Percentiles rank a stretch among this genome's conserved stretches.
These are phyloP conservation scores for Anaeramoeba ignava DNA, from an alignment of 78 protist genomes.

Conservation along the genomic window DNA sequence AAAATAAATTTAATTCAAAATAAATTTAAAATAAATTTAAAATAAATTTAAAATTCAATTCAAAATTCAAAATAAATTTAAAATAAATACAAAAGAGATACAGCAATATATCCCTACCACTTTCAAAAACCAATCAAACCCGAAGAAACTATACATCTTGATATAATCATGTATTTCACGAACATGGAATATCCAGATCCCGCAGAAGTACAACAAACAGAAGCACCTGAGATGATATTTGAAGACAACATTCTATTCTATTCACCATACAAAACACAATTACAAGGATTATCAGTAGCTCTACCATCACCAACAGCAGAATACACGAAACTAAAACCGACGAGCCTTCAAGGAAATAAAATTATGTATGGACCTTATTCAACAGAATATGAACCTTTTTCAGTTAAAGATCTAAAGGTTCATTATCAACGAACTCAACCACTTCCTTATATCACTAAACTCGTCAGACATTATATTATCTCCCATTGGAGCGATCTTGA, in stretches of 20 bases:
- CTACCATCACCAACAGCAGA: conserved; percentile 33
- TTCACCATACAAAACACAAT: not conserved
- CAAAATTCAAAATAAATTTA: no score
- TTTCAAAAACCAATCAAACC: no score
- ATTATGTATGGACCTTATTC: conserved; percentile 65
- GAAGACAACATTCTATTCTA: conserved; percentile 2
- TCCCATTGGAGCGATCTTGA: conserved; percentile 35
- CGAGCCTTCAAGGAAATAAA: not conserved
- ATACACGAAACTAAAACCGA: conserved; percentile 18
- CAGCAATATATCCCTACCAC: no score
- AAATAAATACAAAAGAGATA: no score
- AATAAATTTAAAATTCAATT: no score
- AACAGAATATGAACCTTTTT: conserved; percentile 35
- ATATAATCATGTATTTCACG: no score
- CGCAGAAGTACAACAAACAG: not conserved
- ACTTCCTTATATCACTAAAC: conserved; percentile 7
- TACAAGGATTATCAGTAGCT: not conserved
- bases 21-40: no score
- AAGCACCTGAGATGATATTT: not conserved
- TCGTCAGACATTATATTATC: conserved; percentile 33
- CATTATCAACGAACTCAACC: conserved; percentile 59
- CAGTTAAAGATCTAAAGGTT: conserved; percentile 18
- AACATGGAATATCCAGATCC: not conserved
- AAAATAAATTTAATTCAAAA: no score
- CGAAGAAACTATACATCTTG: no score